Conservation (phyloP, 306 rosid species). For the Cicer pinnatifidum region DNA sequence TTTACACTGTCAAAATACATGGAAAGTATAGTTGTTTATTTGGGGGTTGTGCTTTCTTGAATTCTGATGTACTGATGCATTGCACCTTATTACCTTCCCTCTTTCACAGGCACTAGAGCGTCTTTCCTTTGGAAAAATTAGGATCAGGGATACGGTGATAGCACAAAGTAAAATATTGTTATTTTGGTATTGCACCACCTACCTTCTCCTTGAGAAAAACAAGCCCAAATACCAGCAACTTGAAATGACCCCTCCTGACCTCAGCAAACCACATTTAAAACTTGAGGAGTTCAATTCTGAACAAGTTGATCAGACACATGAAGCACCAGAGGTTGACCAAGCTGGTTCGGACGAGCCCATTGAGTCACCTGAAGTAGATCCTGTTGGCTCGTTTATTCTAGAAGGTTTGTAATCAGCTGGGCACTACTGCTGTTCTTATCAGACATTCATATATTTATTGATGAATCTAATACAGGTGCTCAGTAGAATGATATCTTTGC, state of each 20-base stretch:
- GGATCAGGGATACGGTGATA: conserved; percentile 68
- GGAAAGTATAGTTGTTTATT: conserved; percentile 2
- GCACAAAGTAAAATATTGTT: conserved; percentile 86
- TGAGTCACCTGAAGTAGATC: conserved; percentile 61
- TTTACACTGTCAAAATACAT: conserved; percentile 13
- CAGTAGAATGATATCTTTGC: conserved; percentile 69
- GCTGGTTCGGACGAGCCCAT: conserved; percentile 50
- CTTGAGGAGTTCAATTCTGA: conserved; percentile 50
- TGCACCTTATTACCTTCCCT: conserved; percentile 19
- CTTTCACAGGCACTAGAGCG: conserved; percentile 82
- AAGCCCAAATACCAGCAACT: conserved; percentile 84
- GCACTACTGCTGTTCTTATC: conserved; percentile 64
- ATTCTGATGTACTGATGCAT: conserved; percentile 24
- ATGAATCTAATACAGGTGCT: conserved; percentile 83
- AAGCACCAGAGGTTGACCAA: conserved; percentile 49
- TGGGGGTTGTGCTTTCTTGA: conserved; percentile 30
- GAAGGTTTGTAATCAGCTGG: conserved; percentile 89
- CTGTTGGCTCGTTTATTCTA: conserved; percentile 71
- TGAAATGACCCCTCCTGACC: conserved; percentile 54
- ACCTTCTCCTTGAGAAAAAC: conserved; percentile 86
- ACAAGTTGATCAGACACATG: conserved; percentile 52
- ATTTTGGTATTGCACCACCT: conserved; percentile 82
- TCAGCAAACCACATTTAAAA: conserved; percentile 44
- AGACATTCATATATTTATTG: conserved; percentile 65
- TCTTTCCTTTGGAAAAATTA: conserved; percentile 67